These are phyloP conservation scores for Lasiosphaeriaceae sp. DNA, from an alignment of 495 filamentous ascomycete genomes.

Conservation along the genomic window DNA sequence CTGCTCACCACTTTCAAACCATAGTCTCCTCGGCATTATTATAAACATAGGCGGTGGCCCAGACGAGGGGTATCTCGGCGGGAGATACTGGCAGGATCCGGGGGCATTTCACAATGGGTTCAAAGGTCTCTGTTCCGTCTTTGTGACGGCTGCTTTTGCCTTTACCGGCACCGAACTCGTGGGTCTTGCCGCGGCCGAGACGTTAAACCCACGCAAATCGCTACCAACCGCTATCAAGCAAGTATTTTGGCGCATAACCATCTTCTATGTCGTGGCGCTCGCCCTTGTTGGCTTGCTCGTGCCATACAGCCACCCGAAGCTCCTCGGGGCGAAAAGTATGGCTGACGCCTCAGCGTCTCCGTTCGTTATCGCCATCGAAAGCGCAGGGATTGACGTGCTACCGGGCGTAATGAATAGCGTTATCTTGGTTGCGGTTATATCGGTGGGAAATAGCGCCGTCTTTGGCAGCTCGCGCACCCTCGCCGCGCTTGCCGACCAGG, in stretches of 20 bases:
- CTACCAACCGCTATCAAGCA: slow-evolving; percentile 86
- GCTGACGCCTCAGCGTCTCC: slow-evolving; percentile 74
- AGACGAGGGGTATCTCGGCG: slow-evolving; percentile 74
- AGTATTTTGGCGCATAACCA: slow-evolving; percentile 91
- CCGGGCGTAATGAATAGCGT: slow-evolving; percentile 87
- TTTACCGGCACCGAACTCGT: slow-evolving; percentile 94
- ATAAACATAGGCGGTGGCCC: slow-evolving; percentile 78
- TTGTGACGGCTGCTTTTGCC: slow-evolving; percentile 89
- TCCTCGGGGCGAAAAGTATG: slow-evolving; percentile 52
- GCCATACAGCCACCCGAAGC: slow-evolving; percentile 58
- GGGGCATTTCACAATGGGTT: slow-evolving; percentile 91
- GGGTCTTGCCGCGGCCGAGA: slow-evolving; percentile 84
- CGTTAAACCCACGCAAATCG: slow-evolving; percentile 79
- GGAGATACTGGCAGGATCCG: slow-evolving; percentile 74
- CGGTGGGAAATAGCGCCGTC: slow-evolving; percentile 81
- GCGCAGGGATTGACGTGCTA: slow-evolving; percentile 70
- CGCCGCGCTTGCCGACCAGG: slow-evolving; percentile 79
- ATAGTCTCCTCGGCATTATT: slow-evolving; percentile 71
- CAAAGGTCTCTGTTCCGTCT: slow-evolving; percentile 89
- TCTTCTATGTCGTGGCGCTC: slow-evolving; percentile 80
- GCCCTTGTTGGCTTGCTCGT: slow-evolving; percentile 72
- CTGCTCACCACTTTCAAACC: slow-evolving; percentile 16
- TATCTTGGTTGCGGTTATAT: slow-evolving; percentile 82
- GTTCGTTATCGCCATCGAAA: slow-evolving; percentile 83
- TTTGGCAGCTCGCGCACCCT: slow-evolving; percentile 86